Evolutionary conservation across 805 yeast species (phyloP).

Genomic region (Komagataella populi): DNA sequence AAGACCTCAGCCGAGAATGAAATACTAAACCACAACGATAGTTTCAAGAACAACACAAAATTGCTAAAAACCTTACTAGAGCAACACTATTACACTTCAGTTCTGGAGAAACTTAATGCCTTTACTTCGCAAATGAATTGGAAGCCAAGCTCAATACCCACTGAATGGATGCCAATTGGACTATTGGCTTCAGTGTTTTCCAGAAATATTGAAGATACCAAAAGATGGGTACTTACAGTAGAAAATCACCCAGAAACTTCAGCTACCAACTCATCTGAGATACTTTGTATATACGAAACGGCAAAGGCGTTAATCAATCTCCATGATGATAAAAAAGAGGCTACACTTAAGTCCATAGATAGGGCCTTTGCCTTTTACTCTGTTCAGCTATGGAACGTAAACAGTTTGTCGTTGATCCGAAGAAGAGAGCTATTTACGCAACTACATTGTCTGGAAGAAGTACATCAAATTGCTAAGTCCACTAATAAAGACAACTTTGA

Average conservation of each 20-base stretch:
- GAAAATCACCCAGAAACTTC: constrained; percentile 14
- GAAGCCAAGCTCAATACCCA: constrained; percentile 17
- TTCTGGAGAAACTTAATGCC: constrained; percentile 33
- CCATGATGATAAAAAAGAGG: constrained; percentile 15
- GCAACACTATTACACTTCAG: constrained; percentile 63
- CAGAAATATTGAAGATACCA: constrained; percentile 36
- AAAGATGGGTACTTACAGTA: constrained; percentile 50
- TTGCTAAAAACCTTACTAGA: constrained; percentile 59
- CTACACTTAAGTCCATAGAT: constrained; percentile 26
- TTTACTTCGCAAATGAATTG: constrained; percentile 11
- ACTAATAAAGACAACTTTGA: constrained; percentile 5
- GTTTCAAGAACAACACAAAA: constrained; percentile 30
- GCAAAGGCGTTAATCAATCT: constrained; percentile 50
- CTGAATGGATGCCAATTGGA: constrained; percentile 55
- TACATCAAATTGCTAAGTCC: constrained; percentile 24
- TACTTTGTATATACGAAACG: constrained; percentile 35
- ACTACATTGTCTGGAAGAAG: constrained; percentile 49
- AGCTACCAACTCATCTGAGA: constrained; percentile 9
- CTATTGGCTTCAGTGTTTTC: constrained; percentile 61
- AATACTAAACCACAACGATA: constrained; percentile 3
- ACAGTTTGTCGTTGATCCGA: constrained; percentile 36
- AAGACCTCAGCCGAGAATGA: constrained; percentile 6
- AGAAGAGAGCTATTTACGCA: constrained; percentile 32
- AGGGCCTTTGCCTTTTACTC: constrained; percentile 51
- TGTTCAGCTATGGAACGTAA: constrained; percentile 33